phyloP scores from a whole-genome alignment of 768 basidiomycete species.

The Phlebiopsis flavidoalba region DNA sequence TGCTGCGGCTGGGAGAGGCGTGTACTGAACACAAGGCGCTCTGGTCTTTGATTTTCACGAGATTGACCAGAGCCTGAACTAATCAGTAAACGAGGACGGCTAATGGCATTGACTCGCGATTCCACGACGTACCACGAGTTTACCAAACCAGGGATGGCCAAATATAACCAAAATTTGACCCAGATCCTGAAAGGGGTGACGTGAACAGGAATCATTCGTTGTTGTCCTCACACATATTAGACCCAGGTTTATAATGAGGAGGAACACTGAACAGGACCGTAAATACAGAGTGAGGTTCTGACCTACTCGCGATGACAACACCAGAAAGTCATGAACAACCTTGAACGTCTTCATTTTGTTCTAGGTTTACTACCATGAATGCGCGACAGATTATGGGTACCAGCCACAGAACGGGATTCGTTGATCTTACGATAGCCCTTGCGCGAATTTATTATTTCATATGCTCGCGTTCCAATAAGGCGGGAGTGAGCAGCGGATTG shows the following conservation, averaged over 20 bases:
- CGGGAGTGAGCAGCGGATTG: background rate
- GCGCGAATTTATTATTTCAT: background rate
- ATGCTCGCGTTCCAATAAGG: background rate
- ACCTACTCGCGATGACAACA: no score
- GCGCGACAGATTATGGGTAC: conserved; percentile 60
- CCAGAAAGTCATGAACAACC: no score
- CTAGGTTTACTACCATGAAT: no score
- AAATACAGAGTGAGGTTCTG: no score
- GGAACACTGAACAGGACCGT: no score
- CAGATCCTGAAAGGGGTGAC: no score
- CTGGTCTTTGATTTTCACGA: conserved; percentile 28
- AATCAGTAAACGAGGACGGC: conserved; percentile 8
- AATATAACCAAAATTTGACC: no score
- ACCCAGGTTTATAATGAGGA: no score
- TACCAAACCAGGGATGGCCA: conserved; percentile 28
- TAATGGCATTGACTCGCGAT: background rate
- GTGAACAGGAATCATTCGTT: no score
- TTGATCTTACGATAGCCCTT: conserved; percentile 3
- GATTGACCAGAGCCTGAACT: conserved; percentile 47
- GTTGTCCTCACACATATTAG: no score
- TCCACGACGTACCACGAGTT: conserved; percentile 69
- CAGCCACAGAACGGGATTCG: conserved; percentile 53
- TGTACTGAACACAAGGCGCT: conserved; percentile 56
- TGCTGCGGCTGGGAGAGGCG: conserved; percentile 36
- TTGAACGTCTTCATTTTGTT: no score